Conservation (phyloP, 108 stramenopile genomes). For the Pseudonitzschia multistriata region DNA sequence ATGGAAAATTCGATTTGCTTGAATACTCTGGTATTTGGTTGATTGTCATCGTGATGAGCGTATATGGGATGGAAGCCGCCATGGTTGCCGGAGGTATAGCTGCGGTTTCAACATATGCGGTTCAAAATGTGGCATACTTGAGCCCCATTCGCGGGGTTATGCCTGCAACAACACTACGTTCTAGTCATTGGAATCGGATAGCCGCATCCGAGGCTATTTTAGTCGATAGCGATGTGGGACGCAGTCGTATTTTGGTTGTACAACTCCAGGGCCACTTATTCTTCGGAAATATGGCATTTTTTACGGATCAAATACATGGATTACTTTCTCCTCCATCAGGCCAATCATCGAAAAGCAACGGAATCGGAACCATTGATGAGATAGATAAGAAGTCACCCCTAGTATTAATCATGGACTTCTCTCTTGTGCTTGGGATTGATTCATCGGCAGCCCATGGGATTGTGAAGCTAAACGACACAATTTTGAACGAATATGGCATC, state of each 20-base stretch:
- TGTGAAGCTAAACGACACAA: slow-evolving; percentile 50
- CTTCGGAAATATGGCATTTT: slow-evolving; percentile 57
- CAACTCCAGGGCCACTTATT: slow-evolving; percentile 46
- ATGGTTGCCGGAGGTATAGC: slow-evolving; percentile 63
- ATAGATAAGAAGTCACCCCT: slow-evolving; percentile 25
- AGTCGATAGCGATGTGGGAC: slow-evolving; percentile 35
- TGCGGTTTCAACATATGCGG: slow-evolving; percentile 57
- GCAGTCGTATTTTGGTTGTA: slow-evolving; percentile 55
- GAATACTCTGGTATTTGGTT: slow-evolving; percentile 58
- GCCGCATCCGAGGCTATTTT: slow-evolving; percentile 47
- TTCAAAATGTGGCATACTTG: slow-evolving; percentile 55
- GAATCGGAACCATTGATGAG: slow-evolving; percentile 21
- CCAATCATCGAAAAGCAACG: slow-evolving; percentile 36
- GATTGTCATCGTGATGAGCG: slow-evolving; percentile 70
- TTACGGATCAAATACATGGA: slow-evolving; percentile 18
- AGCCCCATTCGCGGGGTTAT: slow-evolving; percentile 66
- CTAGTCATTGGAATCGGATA: slow-evolving; percentile 49
- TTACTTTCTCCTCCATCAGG: slow-evolving; percentile 26
- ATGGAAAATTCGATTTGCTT: slow-evolving; percentile 60
- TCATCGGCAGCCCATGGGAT: slow-evolving; percentile 69
- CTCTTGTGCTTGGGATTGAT: slow-evolving; percentile 66
- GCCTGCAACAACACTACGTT: slow-evolving; percentile 61
- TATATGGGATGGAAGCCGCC: slow-evolving; percentile 67
- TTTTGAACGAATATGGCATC: slow-evolving; percentile 40
- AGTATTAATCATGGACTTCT: slow-evolving; percentile 66